Evolutionary conservation across 495 filamentous ascomycete genomes (phyloP), one percentile per base, ranked within the genome.

Genomic region (Cercophora samala): DNA sequence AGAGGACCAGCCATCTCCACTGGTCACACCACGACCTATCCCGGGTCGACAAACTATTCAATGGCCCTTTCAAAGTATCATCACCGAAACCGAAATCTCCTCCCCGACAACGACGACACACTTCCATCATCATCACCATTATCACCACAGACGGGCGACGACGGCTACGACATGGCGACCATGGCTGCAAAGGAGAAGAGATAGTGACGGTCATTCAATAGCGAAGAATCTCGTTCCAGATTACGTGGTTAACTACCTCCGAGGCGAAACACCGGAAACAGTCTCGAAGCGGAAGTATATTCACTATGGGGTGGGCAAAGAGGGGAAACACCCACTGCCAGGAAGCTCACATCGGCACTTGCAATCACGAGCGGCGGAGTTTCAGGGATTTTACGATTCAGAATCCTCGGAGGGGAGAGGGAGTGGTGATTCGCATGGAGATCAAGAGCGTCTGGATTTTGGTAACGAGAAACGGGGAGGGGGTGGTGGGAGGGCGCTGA

Each of bases 191-290:
- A 71, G 58, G 75, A 76, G 24, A 11, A 62, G 60, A 46, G 60
- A 62, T 17, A 62, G 60, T n/a, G 60, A 62, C 21, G 60, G 60
- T 6, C 60, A 62, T 9, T 62, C 60, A 3, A 29, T 62, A 18
- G 25, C 60, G 32, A 25, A 13, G n/a, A 62, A 29, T 66, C 64
- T 82, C 18, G 74, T 82, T 15, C 81, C 80, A 5, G 80, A 82
- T 63, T 83, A 82, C 61, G 78, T 82, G 24, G 72, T 78, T 64
- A 82, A 78, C 64, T 83, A 78, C 66, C 74, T 83, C 51, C 74
- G 68, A 19, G 26, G 58, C 5, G 79, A 81, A 68, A 79, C 79
- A 18, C 77, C 79, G 3, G 79, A 81, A 63, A 79, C 76, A 55
- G 68, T 78, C 5, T 78, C 81, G 15, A 70, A 73, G 66, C 76